Evolutionary conservation across 2,329 filamentous ascomycete genomes (phyloP), one percentile per base, ranked within the genome.

Genomic region (Ascochyta rabiei): DNA sequence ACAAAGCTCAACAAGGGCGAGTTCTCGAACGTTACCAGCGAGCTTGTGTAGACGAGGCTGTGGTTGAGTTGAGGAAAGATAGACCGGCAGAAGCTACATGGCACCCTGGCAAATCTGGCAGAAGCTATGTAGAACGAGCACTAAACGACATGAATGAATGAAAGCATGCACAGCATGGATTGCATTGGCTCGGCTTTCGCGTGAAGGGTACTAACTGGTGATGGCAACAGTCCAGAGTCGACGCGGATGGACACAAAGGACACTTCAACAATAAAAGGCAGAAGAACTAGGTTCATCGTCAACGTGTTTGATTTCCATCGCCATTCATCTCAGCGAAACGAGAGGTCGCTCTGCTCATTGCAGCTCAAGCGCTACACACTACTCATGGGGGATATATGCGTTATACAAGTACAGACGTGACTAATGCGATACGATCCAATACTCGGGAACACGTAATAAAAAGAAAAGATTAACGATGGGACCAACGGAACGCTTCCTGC

Each of bases 1-100:
- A 97, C 93, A 44, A 99, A 99, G 87, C 80, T 99, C 72, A 89
- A 96, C 77, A 96, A 96, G 86, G 93, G 93, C 77, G 95, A 99
- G 82, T 99, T 99, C 78, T 93, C 89, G 62, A 97, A 97, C 76
- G 93, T 97, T 48, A 96, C 91, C 54, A 90, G 89, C 69, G 81
- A 87, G 70, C 76, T 96, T 73, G 84, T 84, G n/a, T 86, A 81
- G 56, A 35, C 16, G 16, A 39, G 33, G 26, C 30, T 26, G 31
- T 10, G 35, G 19, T 15, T 15, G 12, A 8, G 10, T 9, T 15
- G 8, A 19, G 23, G 28, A 23, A 18, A 19, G 6, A 35, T 37
- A 42, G 52, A 40, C 31, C 15, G 41, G 41, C 34, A 35, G n/a
- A 46, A 26, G 18, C 46, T 28, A 35, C 35, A 31, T 37, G 21